Evolutionary conservation across 192 early-diverging fungal species (phyloP).

Genomic region (Pilobolus umbonatus): DNA sequence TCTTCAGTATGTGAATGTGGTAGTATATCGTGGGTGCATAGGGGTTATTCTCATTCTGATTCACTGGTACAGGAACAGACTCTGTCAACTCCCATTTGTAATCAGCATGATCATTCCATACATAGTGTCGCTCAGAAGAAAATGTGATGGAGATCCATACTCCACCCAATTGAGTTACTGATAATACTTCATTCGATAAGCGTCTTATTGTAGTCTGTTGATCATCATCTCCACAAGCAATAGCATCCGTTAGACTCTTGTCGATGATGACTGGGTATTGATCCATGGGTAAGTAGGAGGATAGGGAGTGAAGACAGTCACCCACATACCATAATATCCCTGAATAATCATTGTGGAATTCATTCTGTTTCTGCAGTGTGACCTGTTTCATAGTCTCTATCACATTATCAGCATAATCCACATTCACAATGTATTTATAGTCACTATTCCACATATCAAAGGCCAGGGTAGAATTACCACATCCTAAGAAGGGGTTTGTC

Average conservation of each 20-base stretch:
- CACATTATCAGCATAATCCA: constrained; percentile 33
- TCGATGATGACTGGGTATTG: constrained; percentile 22
- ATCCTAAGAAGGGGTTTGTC: constrained; percentile 13
- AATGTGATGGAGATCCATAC: constrained; percentile 21
- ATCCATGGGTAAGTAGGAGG: background rate
- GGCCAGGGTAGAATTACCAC: constrained; percentile 32
- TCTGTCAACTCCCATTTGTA: background rate
- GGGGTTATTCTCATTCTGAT: constrained; percentile 7
- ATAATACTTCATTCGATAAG: background rate
- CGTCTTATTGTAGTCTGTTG: background rate
- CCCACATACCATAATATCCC: constrained; percentile 8
- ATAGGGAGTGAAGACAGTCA: constrained; percentile 16
- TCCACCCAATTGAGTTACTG: background rate
- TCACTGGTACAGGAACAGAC: background rate
- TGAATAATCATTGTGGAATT: constrained; percentile 1
- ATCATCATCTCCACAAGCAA: constrained; percentile 30
- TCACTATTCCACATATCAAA: constrained; percentile 27
- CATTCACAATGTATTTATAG: constrained; percentile 8
- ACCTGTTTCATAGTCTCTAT: constrained; percentile 20
- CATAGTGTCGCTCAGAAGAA: constrained; percentile 6
- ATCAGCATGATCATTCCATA: background rate
- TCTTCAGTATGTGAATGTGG: constrained; percentile 1
- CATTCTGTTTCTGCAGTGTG: background rate
- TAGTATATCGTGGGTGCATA: constrained; percentile 12
- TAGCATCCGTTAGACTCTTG: constrained; percentile 19